Conservation (phyloP, 805 yeast genomes). For the Cyberlindnera maclurae region DNA sequence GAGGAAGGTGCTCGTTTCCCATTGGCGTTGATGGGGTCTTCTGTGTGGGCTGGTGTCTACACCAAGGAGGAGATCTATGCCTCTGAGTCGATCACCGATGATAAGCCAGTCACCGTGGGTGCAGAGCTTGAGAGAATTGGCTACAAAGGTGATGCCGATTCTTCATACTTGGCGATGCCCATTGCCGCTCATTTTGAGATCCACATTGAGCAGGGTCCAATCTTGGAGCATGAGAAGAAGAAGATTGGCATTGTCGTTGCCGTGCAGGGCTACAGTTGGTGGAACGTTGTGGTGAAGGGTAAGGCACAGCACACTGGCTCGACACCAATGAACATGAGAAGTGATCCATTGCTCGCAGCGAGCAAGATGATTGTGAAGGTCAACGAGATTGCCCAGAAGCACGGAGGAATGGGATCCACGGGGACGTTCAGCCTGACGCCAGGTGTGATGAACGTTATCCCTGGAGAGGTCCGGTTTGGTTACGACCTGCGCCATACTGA, state of each 20-base stretch:
- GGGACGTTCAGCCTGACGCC: constrained; percentile 55
- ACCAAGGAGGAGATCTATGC: constrained; percentile 42
- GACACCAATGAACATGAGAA: constrained; percentile 54
- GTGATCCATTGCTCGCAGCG: constrained; percentile 55
- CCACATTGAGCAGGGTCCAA: constrained; percentile 75
- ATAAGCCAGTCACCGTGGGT: constrained; percentile 39
- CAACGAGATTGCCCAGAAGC: constrained; percentile 44
- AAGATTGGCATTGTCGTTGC: constrained; percentile 61
- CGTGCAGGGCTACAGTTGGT: constrained; percentile 63
- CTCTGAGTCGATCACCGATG: constrained; percentile 48
- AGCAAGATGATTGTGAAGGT: constrained; percentile 50
- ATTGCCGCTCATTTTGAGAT: constrained; percentile 66
- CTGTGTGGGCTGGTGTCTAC: constrained; percentile 56
- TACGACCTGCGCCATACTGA: constrained; percentile 52
- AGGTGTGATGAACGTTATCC: constrained; percentile 60
- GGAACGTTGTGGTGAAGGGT: constrained; percentile 48
- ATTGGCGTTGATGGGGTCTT: constrained; percentile 56
- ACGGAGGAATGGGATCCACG: constrained; percentile 49
- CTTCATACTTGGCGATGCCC: constrained; percentile 43
- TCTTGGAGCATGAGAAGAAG: constrained; percentile 47
- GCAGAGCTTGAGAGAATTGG: constrained; percentile 57
- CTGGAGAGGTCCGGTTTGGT: constrained; percentile 51
- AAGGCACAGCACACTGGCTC: constrained; percentile 71
- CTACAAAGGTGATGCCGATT: constrained; percentile 45
- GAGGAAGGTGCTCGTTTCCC: constrained; percentile 79